Percentiles rank a stretch among this genome's conserved stretches.
phyloP scores from a whole-genome alignment of 2,329 filamentous ascomycete genomes.

The Neopestalotiopsis clavispora region DNA sequence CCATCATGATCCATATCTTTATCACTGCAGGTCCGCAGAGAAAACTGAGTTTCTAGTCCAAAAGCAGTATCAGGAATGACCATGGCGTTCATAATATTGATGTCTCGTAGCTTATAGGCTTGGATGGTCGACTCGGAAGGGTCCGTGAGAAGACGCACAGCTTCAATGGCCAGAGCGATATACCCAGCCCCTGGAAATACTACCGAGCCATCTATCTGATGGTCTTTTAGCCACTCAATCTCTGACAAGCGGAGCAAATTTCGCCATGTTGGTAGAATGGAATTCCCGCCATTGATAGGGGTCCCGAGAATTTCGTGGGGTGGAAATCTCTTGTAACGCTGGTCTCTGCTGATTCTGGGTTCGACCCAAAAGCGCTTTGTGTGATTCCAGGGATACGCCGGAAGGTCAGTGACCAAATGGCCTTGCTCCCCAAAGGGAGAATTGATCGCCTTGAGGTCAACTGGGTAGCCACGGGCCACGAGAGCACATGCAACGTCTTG shows the following conservation, averaged over 20 bases:
- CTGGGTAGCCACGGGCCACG: not conserved
- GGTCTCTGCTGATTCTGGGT: conserved; percentile 10
- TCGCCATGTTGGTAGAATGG: conserved; percentile 24
- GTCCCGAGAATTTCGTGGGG: conserved; percentile 16
- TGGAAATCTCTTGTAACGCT: not conserved
- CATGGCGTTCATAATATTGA: too few species aligned
- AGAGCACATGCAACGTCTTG: not conserved
- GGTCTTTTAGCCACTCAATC: conserved; percentile 45
- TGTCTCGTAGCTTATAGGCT: too few species aligned
- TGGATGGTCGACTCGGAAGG: too few species aligned
- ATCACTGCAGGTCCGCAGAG: too few species aligned
- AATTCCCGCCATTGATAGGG: not conserved
- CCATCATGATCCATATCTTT: too few species aligned
- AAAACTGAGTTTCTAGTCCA: too few species aligned
- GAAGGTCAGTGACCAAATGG: conserved; percentile 2
- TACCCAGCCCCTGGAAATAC: conserved; percentile 44
- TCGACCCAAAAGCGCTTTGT: conserved; percentile 17
- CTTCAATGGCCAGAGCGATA: conserved; percentile 32
- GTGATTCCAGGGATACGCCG: conserved; percentile 23
- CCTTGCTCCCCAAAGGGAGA: too few species aligned
- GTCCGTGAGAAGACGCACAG: not conserved
- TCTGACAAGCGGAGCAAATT: conserved; percentile 24
- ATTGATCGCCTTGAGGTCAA: not conserved
- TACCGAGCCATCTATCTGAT: conserved; percentile 46
- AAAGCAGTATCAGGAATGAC: too few species aligned